Evolutionary conservation across 352 stramenopile species (phyloP).

Genomic region (Phytophthora pini): DNA sequence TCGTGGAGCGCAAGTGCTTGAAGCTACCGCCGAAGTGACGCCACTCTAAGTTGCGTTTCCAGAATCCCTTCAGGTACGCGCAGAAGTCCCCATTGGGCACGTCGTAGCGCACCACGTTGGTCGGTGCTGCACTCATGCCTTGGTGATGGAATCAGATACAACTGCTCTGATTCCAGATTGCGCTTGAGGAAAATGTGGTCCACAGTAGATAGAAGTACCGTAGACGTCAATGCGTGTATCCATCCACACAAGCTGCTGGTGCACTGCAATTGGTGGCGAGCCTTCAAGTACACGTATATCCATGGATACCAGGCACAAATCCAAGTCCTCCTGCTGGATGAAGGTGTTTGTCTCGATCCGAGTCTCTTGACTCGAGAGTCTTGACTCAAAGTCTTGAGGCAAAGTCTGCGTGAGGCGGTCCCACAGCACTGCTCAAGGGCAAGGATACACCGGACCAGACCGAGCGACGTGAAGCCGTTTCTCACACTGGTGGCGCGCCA

Average conservation of each 20-base stretch:
- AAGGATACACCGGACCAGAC: slow-evolving; percentile 40
- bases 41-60: slow-evolving; percentile 88
- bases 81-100: slow-evolving; percentile 75
- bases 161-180: background rate
- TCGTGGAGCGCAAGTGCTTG: slow-evolving; percentile 80
- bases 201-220: slow-evolving; percentile 17
- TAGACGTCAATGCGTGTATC: slow-evolving; percentile 15
- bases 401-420: background rate
- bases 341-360: background rate
- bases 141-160: background rate
- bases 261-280: too few species aligned
- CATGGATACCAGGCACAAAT: too few species aligned
- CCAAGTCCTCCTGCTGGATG: too few species aligned
- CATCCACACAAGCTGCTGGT: too few species aligned
- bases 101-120: slow-evolving; percentile 53
- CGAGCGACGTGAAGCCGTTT: slow-evolving; percentile 32
- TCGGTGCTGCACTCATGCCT: slow-evolving; percentile 35
- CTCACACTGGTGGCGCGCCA: slow-evolving; percentile 22
- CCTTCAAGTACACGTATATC: too few species aligned
- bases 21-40: slow-evolving; percentile 77
- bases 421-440: slow-evolving; percentile 20
- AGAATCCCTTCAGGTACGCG: slow-evolving; percentile 77
- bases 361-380: too few species aligned
- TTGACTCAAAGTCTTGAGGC: background rate
- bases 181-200: background rate